These are phyloP conservation scores for Talaromyces sp. DNA, from an alignment of 2,329 filamentous ascomycete species.

Conservation along the genomic window DNA sequence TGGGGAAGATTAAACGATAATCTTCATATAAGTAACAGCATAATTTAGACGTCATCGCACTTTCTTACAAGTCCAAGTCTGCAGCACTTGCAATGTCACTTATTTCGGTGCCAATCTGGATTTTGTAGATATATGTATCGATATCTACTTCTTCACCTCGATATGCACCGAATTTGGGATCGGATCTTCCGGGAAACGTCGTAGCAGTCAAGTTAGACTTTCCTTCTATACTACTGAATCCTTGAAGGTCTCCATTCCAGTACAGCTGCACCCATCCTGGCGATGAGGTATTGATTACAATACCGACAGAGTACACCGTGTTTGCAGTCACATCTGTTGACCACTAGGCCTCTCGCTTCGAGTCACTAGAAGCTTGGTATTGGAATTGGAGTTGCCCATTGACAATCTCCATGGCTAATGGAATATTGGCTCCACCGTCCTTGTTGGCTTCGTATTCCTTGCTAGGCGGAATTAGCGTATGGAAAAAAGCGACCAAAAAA, in stretches of 20 bases:
- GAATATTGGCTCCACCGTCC: constrained; percentile 12
- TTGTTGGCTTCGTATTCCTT: constrained; percentile 11
- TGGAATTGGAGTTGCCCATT: constrained; percentile 10
- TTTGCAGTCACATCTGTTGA: constrained; percentile 1
- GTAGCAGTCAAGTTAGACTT: constrained; percentile 6
- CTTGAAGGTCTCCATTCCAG: constrained; percentile 13
- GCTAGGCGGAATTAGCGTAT: neutral
- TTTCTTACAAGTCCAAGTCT: neutral
- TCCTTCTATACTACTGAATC: neutral
- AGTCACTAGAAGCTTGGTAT: constrained; percentile 8
- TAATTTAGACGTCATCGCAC: neutral
- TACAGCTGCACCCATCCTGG: constrained; percentile 14
- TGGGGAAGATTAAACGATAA: neutral
- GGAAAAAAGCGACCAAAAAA: neutral
- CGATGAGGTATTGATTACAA: constrained; percentile 12
- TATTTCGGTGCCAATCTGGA: constrained; percentile 15
- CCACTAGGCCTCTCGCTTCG: constrained; percentile 11
- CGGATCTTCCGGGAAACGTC: constrained; percentile 12
- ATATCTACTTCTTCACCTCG: constrained; percentile 14
- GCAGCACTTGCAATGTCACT: constrained; percentile 14
- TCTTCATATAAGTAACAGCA: neutral
- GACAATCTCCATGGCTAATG: constrained; percentile 13
- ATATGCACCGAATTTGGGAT: constrained; percentile 17
- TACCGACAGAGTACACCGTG: constrained; percentile 7
- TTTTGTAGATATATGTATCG: constrained; percentile 15